A percentile compares a stretch with the other conserved stretches of the same genome.
phyloP scores from a whole-genome alignment of 2,329 filamentous ascomycete genomes.

The Colletotrichum sp. region DNA sequence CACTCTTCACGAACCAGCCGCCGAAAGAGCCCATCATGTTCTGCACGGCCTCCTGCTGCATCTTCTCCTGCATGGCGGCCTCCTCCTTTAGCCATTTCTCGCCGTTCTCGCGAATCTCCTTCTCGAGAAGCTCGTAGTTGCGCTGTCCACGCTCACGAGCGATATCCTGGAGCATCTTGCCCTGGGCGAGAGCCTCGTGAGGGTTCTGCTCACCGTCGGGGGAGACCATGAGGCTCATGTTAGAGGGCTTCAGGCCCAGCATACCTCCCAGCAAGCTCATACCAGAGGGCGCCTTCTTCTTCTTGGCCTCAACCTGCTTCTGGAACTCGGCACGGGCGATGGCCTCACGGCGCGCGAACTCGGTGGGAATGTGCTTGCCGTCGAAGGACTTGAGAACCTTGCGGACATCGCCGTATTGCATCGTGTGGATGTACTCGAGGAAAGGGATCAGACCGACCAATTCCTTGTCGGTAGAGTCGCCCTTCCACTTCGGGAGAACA shows the following conservation, averaged over 20 bases:
- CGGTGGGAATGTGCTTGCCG: conserved; percentile 84
- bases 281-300: conserved; percentile 58
- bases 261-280: conserved; percentile 72
- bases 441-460: conserved; percentile 92
- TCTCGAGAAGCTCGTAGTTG: conserved; percentile 87
- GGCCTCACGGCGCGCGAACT: conserved; percentile 89
- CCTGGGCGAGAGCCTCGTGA: conserved; percentile 80
- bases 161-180: conserved; percentile 97
- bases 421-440: conserved; percentile 95
- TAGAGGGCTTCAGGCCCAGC: conserved; percentile 77
- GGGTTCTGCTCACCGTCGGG: conserved; percentile 72
- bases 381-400: conserved; percentile 87
- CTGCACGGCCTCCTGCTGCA: conserved; percentile 88
- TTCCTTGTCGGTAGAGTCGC: conserved; percentile 80
- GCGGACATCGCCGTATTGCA: conserved; percentile 88
- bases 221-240: conserved; percentile 64
- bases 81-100: conserved; percentile 97
- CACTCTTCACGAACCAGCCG: conserved; percentile 51
- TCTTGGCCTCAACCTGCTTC: conserved; percentile 74
- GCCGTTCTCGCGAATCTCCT: conserved; percentile 90
- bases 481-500: conserved; percentile 87
- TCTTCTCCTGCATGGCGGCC: conserved; percentile 84
- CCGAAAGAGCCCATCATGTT: conserved; percentile 84
- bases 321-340: conserved; percentile 85
- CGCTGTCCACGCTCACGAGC: conserved; percentile 89